Conservation (phyloP, 2,329 filamentous ascomycete species). For the Graphilbum sp. region DNA sequence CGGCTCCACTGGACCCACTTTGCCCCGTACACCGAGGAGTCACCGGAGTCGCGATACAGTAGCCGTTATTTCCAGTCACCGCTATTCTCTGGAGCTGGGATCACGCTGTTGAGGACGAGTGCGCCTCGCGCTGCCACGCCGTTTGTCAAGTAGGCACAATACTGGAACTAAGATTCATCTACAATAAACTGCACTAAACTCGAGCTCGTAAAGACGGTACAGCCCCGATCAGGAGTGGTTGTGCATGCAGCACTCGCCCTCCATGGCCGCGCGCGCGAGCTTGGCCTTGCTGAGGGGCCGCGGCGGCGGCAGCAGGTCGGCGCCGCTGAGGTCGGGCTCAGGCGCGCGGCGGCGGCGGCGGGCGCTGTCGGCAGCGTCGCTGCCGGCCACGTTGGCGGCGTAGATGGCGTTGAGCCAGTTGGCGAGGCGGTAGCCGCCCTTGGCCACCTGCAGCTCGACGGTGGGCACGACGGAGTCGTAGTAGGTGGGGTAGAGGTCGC, state of each 20-base stretch:
- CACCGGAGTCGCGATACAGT: no score
- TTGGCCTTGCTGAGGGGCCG: conserved; percentile 3
- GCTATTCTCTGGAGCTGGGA: no score
- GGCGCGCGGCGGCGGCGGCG: not conserved
- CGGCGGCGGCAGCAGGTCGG: conserved; percentile 1
- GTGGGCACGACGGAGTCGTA: conserved; percentile 21
- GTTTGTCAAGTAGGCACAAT: no score
- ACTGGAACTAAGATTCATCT: no score
- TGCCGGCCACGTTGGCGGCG: not conserved
- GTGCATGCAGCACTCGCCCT: conserved; percentile 1
- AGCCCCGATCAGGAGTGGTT: no score
- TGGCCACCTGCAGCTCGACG: conserved; percentile 26
- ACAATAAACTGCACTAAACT: no score
- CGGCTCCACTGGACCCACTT: no score
- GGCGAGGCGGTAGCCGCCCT: conserved; percentile 21
- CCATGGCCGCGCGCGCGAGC: conserved; percentile 3
- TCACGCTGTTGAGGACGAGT: no score
- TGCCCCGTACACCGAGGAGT: no score
- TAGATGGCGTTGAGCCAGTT: conserved; percentile 4
- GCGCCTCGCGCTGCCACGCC: no score
- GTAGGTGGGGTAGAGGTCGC: conserved; percentile 23
- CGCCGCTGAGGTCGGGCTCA: conserved; percentile 1
- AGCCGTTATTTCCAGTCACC: no score
- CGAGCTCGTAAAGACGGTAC: no score
- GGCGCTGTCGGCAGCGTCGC: not conserved